phyloP scores from a whole-genome alignment of 2,329 filamentous ascomycete genomes.

The Zymoseptoria tritici region DNA sequence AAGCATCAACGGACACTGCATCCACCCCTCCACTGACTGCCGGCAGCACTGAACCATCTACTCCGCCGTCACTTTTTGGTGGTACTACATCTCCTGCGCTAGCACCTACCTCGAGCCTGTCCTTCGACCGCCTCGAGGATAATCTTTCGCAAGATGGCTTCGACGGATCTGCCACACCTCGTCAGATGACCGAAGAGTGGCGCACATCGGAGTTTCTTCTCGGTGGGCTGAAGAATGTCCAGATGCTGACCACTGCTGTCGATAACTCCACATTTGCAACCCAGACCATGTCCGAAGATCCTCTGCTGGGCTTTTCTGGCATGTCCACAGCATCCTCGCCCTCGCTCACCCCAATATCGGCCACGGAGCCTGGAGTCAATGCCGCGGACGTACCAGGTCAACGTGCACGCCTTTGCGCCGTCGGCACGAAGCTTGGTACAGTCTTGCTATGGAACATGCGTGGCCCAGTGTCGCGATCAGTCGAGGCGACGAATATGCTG shows the following conservation, averaged over 20 bases:
- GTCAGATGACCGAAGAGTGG: constrained; percentile 54
- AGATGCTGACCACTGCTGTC: constrained; percentile 62
- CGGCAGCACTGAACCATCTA: constrained; percentile 18
- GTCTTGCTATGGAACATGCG: constrained; percentile 82
- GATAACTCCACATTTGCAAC: constrained; percentile 69
- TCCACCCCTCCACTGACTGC: constrained; percentile 24
- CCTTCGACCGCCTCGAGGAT: constrained; percentile 20
- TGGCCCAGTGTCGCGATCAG: constrained; percentile 49
- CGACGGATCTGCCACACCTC: constrained; percentile 22
- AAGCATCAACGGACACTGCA: constrained; percentile 2
- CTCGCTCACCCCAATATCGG: constrained; percentile 46
- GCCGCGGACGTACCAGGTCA: constrained; percentile 70
- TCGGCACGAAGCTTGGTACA: constrained; percentile 72
- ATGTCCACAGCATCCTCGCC: constrained; percentile 47
- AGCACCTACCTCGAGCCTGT: constrained; percentile 26
- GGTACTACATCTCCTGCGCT: constrained; percentile 32
- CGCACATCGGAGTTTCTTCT: constrained; percentile 54
- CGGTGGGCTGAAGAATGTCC: constrained; percentile 50
- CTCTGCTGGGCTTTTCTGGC: constrained; percentile 54
- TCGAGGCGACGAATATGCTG: constrained; percentile 51
- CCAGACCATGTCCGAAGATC: constrained; percentile 70
- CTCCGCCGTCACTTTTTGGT: constrained; percentile 46
- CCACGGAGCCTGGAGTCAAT: constrained; percentile 37
- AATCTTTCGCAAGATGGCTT: constrained; percentile 21
- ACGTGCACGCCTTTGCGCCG: constrained; percentile 68